Percentiles rank a stretch among this genome's conserved stretches.
These are phyloP conservation scores for Oryza australiensis DNA, from an alignment of 176 grass and related monocot genomes.

Conservation along the genomic window DNA sequence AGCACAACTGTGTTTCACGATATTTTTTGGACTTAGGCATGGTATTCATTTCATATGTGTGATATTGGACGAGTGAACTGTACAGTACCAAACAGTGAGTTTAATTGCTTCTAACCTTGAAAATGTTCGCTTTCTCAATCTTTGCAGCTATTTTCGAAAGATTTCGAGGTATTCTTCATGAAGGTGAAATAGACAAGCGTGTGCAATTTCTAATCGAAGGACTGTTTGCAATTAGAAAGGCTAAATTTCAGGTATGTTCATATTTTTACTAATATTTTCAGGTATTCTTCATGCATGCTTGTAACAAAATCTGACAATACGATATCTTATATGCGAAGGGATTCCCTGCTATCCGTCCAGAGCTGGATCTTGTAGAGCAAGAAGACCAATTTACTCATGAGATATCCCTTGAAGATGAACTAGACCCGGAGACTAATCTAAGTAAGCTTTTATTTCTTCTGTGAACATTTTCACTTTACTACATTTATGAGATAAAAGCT, in stretches of 20 bases:
- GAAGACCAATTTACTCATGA: conserved; percentile 96
- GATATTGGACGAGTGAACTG: neutral
- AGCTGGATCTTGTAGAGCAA: conserved; percentile 95
- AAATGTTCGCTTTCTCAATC: conserved; percentile 4
- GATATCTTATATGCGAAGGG: conserved; percentile 52
- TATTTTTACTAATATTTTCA: conserved; percentile 17
- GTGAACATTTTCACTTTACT: conserved; percentile 5
- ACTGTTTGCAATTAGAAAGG: conserved; percentile 96
- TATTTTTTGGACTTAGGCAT: neutral
- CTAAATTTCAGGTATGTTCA: conserved; percentile 85
- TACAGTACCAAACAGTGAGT: neutral
- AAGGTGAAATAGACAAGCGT: conserved; percentile 96
- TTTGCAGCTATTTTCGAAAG: conserved; percentile 93
- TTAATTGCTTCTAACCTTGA: neutral
- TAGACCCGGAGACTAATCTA: conserved; percentile 87
- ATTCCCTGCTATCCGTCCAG: conserved; percentile 85
- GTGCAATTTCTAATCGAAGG: conserved; percentile 98
- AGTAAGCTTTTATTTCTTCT: conserved; percentile 48
- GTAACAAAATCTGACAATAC: conserved; percentile 18
- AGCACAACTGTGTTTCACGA: neutral
- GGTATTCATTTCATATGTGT: neutral
- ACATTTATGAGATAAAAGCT: conserved; percentile 9
- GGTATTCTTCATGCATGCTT: neutral
- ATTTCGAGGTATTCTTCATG: conserved; percentile 95
- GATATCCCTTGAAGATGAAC: conserved; percentile 80